phyloP scores from a whole-genome alignment of 805 yeast genomes.

The Kuraishia piskuri region DNA sequence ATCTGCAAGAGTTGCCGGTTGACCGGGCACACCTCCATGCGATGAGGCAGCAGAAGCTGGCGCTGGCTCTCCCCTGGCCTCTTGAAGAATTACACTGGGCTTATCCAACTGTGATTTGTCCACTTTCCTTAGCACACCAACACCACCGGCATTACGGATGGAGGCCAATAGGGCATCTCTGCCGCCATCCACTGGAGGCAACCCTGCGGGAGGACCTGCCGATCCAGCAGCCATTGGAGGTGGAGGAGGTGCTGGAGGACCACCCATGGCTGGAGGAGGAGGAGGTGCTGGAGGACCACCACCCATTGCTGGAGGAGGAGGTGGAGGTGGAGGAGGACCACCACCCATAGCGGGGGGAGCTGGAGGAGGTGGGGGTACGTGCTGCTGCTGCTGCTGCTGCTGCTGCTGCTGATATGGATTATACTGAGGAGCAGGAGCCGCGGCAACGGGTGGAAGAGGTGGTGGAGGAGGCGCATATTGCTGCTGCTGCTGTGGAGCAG shows the following conservation, averaged over 20 bases:
- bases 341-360: constrained; percentile 11
- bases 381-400: constrained; percentile 1
- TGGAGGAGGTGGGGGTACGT: constrained; percentile 17
- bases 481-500: constrained; percentile 1
- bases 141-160: constrained; percentile 71
- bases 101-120: constrained; percentile 79
- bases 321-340: constrained; percentile 8
- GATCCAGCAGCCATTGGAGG: constrained; percentile 27
- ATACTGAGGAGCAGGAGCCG: constrained; percentile 10
- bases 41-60: constrained; percentile 26
- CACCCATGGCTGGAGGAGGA: constrained; percentile 21
- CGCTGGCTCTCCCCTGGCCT: constrained; percentile 55
- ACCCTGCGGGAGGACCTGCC: constrained; percentile 19
- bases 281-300: constrained; percentile 14
- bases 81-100: constrained; percentile 66
- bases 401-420: constrained; percentile 1
- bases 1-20: constrained; percentile 65
- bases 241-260: constrained; percentile 37
- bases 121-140: constrained; percentile 61
- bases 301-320: constrained; percentile 5
- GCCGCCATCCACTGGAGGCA: constrained; percentile 38
- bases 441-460: constrained; percentile 12
- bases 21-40: constrained; percentile 30
- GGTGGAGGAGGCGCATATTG: constrained; percentile 8
- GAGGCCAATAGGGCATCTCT: constrained; percentile 84